Evolutionary conservation across 2,329 filamentous ascomycete species (phyloP), one percentile per base, ranked within the genome.

Genomic region (Lasiodiplodia hormozganensis): DNA sequence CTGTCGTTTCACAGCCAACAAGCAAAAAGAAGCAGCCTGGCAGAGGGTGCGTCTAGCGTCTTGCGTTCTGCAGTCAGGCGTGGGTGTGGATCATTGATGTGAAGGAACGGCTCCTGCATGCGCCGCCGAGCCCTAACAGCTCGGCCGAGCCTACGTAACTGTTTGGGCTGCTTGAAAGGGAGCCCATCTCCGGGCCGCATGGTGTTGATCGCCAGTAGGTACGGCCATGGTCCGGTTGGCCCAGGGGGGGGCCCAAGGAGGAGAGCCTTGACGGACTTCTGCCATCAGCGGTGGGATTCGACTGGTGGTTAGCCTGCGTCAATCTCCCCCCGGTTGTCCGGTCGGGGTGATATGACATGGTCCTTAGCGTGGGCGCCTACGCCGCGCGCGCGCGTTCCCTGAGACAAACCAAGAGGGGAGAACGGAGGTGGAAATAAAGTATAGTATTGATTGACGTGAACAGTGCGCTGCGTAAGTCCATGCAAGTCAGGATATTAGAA

Each of bases 141-240:
- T 67, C 65, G 65, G 65, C 65, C 65, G 65, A 67, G 65, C 53
- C 65, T 58, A 58, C 47, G 65, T 67, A 67, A 62, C 65, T 57
- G 65, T 38, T 34, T 52, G 31, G 54, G 40, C 25, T 60, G 60
- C 47, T 52, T 52, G 60, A 64, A 64, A 34, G 28, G 60, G 60
- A 36, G 47, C 43, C 28, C 51, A 64, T 25, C 47, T 31, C 60
- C 60, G 60, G 60, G 31, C 60, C 47, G 43, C 43, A 52, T 64
- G 60, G 60, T 64, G 60, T 64, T 64, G 60, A 64, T 64, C 60
- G 16, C 3, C 60, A 43, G 40, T 51, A 62, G 58, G 58, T 62
- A 62, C 58, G 58, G 43, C 40, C 58, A 28, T 34, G 11, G 31
- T 25, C 60, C 47, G 60, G 60, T 34, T 47, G 43, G 47, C 38